Percentiles rank a stretch among this genome's conserved stretches.
These are phyloP conservation scores for Nothophoma quercina DNA, from an alignment of 2,329 filamentous ascomycete species.

Conservation along the genomic window DNA sequence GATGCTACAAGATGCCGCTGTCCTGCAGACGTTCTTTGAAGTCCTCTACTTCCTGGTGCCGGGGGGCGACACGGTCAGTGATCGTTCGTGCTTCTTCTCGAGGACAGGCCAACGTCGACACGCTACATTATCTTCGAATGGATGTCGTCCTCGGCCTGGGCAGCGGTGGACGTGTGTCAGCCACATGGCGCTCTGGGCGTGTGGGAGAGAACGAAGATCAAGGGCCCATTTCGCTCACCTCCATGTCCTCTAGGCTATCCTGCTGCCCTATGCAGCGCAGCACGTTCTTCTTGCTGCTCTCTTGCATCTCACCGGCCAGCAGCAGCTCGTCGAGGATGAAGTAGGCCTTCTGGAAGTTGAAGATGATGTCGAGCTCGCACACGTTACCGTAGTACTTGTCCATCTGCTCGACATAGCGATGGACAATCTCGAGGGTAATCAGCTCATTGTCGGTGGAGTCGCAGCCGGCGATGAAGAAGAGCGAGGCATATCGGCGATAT, in stretches of 20 bases:
- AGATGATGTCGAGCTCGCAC: constrained; percentile 99
- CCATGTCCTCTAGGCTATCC: constrained; percentile 97
- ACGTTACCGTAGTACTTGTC: constrained; percentile 99
- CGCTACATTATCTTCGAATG: constrained; percentile 84
- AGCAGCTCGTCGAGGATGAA: constrained; percentile 98
- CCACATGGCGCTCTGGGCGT: constrained; percentile 40
- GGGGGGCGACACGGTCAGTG: constrained; percentile 39
- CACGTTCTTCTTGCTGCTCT: constrained; percentile 99
- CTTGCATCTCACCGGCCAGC: constrained; percentile 94
- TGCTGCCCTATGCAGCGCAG: constrained; percentile 95
- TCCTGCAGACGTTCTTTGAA: constrained; percentile 41
- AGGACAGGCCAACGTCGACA: constrained; percentile 22
- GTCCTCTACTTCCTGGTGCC: constrained; percentile 40
- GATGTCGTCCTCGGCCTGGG: constrained; percentile 83
- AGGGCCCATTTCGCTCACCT: constrained; percentile 71
- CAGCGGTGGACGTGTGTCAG: constrained; percentile 51
- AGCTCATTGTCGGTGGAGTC: constrained; percentile 97
- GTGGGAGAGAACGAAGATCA: constrained; percentile 17
- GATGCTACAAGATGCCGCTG: constrained; percentile 39
- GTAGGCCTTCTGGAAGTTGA: constrained; percentile 99
- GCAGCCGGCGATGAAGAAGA: constrained; percentile 99
- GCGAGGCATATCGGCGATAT: constrained; percentile 96
- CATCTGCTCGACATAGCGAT: constrained; percentile 99
- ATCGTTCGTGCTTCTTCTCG: constrained; percentile 25
- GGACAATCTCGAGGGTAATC: constrained; percentile 97